Evolutionary conservation across 805 yeast genomes (phyloP).

Genomic region (Yamadazyma takamatsuzukensis): DNA sequence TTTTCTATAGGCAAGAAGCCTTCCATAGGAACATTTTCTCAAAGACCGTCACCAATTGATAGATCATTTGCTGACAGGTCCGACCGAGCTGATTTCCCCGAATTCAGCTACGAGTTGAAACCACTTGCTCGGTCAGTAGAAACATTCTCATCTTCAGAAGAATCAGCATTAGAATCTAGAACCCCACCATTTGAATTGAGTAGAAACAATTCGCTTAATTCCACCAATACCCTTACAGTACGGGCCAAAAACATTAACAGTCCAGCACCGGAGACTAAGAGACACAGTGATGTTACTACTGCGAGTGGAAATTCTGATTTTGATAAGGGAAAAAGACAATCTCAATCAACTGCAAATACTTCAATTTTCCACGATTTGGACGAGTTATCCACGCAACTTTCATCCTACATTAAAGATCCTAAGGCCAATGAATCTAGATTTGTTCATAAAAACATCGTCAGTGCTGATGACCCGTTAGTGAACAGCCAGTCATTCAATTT

Average conservation of each 20-base stretch:
- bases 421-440: constrained; percentile 5
- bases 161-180: constrained; percentile 9
- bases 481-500: not conserved
- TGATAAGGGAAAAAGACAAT: constrained; percentile 11
- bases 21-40: too few species aligned
- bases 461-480: constrained; percentile 9
- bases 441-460: constrained; percentile 13
- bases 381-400: constrained; percentile 23
- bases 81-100: too few species aligned
- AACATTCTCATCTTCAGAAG: constrained; percentile 25
- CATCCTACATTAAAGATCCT: constrained; percentile 15
- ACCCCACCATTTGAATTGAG: constrained; percentile 12
- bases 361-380: constrained; percentile 26
- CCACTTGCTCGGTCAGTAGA: constrained; percentile 31
- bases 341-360: constrained; percentile 23
- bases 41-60: too few species aligned
- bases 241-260: not conserved
- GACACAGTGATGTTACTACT: constrained; percentile 10
- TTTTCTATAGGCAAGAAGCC: too few species aligned
- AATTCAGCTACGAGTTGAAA: constrained; percentile 19
- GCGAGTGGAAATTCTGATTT: constrained; percentile 5
- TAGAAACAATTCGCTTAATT: constrained; percentile 10
- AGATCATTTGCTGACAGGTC: too few species aligned
- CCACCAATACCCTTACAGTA: constrained; percentile 3
- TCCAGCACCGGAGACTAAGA: constrained; percentile 2